phyloP scores from a whole-genome alignment of 108 stramenopile species.

The Conticribra weissflogii region DNA sequence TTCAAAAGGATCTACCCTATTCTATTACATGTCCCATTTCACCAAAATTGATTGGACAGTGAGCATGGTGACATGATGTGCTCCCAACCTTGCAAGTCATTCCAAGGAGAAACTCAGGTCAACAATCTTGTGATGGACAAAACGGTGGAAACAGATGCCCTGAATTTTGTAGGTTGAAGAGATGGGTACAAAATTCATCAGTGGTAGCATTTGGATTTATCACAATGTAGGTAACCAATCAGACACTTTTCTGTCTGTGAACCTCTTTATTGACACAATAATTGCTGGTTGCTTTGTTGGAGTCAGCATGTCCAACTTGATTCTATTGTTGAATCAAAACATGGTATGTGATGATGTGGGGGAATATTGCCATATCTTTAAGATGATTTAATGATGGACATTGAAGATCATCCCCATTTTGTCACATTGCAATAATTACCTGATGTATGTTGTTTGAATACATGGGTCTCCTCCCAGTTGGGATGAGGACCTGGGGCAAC shows the following conservation, averaged over 20 bases:
- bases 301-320: not conserved
- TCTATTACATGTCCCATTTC: constrained; percentile 14
- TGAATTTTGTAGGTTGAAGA: constrained; percentile 26
- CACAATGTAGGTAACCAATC: constrained; percentile 12
- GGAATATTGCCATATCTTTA: constrained; percentile 14
- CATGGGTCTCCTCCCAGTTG: not conserved
- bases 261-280: constrained; percentile 10
- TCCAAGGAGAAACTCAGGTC: constrained; percentile 7
- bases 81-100: constrained; percentile 12
- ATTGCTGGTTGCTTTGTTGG: constrained; percentile 15
- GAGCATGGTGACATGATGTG: constrained; percentile 11
- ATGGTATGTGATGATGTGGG: constrained; percentile 7
- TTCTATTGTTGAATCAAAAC: constrained; percentile 6
- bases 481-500: not conserved
- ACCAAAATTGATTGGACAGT: constrained; percentile 20
- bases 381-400: not conserved
- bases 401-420: not conserved
- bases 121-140: constrained; percentile 4
- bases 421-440: not conserved
- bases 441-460: not conserved
- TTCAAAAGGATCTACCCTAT: constrained; percentile 5
- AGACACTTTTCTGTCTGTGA: constrained; percentile 12
- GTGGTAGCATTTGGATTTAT: constrained; percentile 22
- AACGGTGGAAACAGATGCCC: constrained; percentile 8
- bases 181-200: constrained; percentile 18